Evolutionary conservation across 148 eudicot species (phyloP), one percentile per base, ranked within the genome.

Genomic region (Spergularia bocconei): DNA sequence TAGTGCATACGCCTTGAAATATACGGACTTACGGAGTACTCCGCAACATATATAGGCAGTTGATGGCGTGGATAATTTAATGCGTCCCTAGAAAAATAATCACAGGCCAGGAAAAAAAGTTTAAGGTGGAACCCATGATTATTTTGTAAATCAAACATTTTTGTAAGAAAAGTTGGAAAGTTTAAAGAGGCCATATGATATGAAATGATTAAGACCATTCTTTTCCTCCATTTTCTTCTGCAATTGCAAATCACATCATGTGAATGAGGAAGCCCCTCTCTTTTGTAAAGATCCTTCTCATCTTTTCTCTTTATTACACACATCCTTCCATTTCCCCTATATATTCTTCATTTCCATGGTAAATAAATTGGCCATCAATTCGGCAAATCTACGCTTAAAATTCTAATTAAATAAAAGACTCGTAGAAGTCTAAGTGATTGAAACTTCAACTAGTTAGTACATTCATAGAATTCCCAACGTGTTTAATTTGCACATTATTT

Each of bases 91-190:
- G 48, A 44, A 44, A 44, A 16, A 3, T 38, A 65, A 65, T 65
- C 5, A n/a, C 4, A 19, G 47, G 14, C 11, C 4, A 19, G 47
- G 14, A 60, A 9, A 59, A 38, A 38, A 38, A 5, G 5, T 51
- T 19, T 72, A 21, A 72, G 33, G 79, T 62, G 79, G 58, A 57
- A 33, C 38, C 75, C 75, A 77, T 77, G 41, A 70, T 70, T 61
- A 52, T 50, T 51, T 70, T 63, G 70, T 13, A 23, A 62, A 75
- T 67, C 20, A 69, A n/a, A 5, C 20, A 57, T 19, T 25, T 20
- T 55, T 55, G 7, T 9, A 2, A 47, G 47, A 62, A 62, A 70
- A 44, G 38, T 76, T 47, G 72, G 9, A 77, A 77, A 70, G 79
- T 38, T 70, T 52, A 63, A 71, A 62, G 70, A 52, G 69, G 56